phyloP scores from a whole-genome alignment of 2,329 filamentous ascomycete species.

The Fusarium palustre region DNA sequence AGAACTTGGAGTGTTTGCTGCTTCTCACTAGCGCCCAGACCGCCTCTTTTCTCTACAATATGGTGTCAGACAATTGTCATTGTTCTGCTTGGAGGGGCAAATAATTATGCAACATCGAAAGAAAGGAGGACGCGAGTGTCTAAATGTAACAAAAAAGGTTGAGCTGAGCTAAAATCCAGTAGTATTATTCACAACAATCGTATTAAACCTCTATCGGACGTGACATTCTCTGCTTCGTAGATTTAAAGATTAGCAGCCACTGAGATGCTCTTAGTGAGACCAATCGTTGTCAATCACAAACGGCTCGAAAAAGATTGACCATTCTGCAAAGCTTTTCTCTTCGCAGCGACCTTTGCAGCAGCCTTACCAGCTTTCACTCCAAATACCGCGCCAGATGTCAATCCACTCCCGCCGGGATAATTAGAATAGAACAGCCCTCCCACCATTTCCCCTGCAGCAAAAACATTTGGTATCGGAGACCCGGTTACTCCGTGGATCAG shows the following conservation, averaged over 20 bases:
- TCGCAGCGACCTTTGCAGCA: neutral
- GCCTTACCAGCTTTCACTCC: constrained; percentile 14
- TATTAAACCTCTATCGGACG: neutral
- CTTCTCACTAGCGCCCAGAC: neutral
- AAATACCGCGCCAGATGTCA: constrained; percentile 21
- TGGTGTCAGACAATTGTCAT: neutral
- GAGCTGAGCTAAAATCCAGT: neutral
- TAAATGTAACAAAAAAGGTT: neutral
- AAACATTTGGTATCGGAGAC: neutral
- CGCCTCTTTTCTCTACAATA: neutral
- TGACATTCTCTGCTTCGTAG: too few species aligned
- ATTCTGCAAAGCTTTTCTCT: neutral
- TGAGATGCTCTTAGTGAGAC: neutral
- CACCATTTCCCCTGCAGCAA: constrained; percentile 17
- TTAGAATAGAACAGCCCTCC: constrained; percentile 18
- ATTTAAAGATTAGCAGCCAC: too few species aligned
- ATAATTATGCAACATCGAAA: neutral
- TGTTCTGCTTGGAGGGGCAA: neutral
- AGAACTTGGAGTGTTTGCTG: neutral
- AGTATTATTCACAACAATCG: neutral
- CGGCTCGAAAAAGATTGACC: neutral
- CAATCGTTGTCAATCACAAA: neutral
- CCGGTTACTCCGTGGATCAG: constrained; percentile 2
- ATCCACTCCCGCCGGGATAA: constrained; percentile 16
- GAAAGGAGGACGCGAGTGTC: neutral